A percentile compares a stretch with the other conserved stretches of the same genome.
phyloP scores from a whole-genome alignment of 305 asterid species.

The Stenogyne calaminthoides region DNA sequence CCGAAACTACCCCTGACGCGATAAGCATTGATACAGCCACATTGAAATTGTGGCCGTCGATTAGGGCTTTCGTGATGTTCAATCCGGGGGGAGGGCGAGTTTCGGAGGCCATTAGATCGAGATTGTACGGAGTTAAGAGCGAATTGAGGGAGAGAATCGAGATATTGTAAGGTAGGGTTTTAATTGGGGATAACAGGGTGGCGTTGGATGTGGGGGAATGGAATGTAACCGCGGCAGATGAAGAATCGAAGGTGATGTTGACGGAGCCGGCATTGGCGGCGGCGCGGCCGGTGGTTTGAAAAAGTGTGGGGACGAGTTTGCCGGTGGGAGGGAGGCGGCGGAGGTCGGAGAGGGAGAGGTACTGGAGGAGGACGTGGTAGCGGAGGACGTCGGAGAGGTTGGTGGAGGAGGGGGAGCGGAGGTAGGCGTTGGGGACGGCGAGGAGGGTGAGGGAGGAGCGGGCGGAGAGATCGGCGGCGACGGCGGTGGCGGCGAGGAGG shows the following conservation, averaged over 20 bases:
- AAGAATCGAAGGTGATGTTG: slow-evolving; percentile 56
- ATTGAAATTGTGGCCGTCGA: slow-evolving; percentile 78
- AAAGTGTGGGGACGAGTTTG: slow-evolving; percentile 63
- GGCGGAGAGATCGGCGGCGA: slow-evolving; percentile 60
- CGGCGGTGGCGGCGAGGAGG: slow-evolving; percentile 66
- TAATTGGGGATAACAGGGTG: slow-evolving; percentile 49
- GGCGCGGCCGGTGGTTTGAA: slow-evolving; percentile 81
- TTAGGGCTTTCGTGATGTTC: slow-evolving; percentile 69
- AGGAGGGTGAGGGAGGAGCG: slow-evolving; percentile 50
- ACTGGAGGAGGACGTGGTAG: slow-evolving; percentile 78
- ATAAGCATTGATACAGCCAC: slow-evolving; percentile 80
- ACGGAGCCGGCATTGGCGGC: slow-evolving; percentile 56
- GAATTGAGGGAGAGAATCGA: slow-evolving; percentile 57
- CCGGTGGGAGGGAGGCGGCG: slow-evolving; percentile 60
- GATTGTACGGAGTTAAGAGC: slow-evolving; percentile 54
- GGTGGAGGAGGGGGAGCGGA: slow-evolving; percentile 41
- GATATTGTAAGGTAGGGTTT: slow-evolving; percentile 54
- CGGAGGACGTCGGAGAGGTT: slow-evolving; percentile 72
- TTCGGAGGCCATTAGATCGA: slow-evolving; percentile 80
- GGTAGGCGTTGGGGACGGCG: slow-evolving; percentile 41
- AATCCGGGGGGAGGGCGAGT: slow-evolving; percentile 70
- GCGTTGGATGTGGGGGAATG: slow-evolving; percentile 67
- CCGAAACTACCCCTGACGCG: slow-evolving; percentile 79
- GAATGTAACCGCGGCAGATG: slow-evolving; percentile 45
- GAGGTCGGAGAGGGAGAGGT: slow-evolving; percentile 61